Base-by-base conservation (phyloP, 768 basidiomycete species). In the Phallus indusiatus region DNA sequence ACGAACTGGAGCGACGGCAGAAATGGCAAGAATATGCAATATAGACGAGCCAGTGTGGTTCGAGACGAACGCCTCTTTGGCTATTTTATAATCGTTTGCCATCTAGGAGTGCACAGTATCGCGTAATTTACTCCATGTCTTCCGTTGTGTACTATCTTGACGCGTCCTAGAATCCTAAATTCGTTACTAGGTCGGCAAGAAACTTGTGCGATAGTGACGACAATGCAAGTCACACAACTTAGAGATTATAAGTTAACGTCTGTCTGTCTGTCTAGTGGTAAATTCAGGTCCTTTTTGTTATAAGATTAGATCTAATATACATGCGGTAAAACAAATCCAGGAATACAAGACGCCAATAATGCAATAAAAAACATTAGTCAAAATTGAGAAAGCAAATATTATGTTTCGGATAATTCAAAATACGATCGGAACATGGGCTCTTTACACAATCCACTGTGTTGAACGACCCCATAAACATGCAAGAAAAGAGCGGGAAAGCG, bases 391-490 rank as follows among this genome's bases (percentile, higher is more conserved):
- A 28, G 46, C n/a, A n/a, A n/a, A 21, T 42, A 58, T 42, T 49
- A 61, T 18, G 42, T 17, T 22, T 83, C 85, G 54, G 75, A 74
- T 53, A 89, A 75, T 62, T 91, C 86, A 66, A 94, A 97, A 72
- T 97, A 97, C 46, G 81, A 73, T 68, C 84, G 82, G 75, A 98
- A 98, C 86, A 94, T 91, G 16, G 89, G 83, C 69, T 98, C 96
- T 62, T 78, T 76, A 54, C 83, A 78, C 47, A 97, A 76, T n/a
- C 79, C 73, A 12, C 86, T 87, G 33, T 79, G 75, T 9, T 80
- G 78, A 63, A 99, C 78, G 65, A 94, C 90, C n/a, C 76, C 70
- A 66, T 95, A 88, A 20, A 97, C 94, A 69, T 97, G 94, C 53
- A 97, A 75, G 78, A 99, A 92, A 9, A 98, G 79, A 16, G 74